Evolutionary conservation across 2,329 filamentous ascomycete species (phyloP), one percentile per base, ranked within the genome.

Genomic region (Venturia asperata): DNA sequence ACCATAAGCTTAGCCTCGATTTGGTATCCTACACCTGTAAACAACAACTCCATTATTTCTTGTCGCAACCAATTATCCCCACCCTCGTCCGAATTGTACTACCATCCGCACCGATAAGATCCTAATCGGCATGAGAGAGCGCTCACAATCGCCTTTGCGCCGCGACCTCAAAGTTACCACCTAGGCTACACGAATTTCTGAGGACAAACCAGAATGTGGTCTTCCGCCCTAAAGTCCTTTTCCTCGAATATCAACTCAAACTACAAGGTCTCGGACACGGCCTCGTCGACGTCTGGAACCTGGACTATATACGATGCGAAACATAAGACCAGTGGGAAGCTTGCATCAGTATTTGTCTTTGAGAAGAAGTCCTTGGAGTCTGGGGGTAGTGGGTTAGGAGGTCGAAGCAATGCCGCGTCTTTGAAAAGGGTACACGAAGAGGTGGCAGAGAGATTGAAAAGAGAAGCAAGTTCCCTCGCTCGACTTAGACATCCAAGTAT

Each of bases 231-330:
- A 75, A 97, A 97, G 78, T 95, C 93, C 68, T 93, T 97, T 76
- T 88, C 87, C 69, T 93, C 90, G 67, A 96, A 97, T 78, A 97
- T 99, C 78, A 87, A 87, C 67, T 87, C 89, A 74, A 95, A 96
- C 79, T 99, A 99, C 78, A 86, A 89, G 70, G 82, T 97, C 69
- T 88, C 91, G 27, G 82, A 87, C 34, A 86, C 85, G 67, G 85
- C 89, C 13, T 88, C 86, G n/a, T 89, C 91, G 63, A 86, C 86
- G 63, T 90, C 92, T 19, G 94, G 94, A 21, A 91, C 92, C 66
- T 99, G 94, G 94, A 96, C 92, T 80, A 94, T 99, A 72, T 93
- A 93, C 82, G 92, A 97, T 79, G 92, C 90, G 66, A 97, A 96
- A 81, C 95, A 95, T 79, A 97, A 97, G 78, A 91, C 89, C 39